Conservation (phyloP, 352 stramenopile species). For the Plasmopara viticola region DNA sequence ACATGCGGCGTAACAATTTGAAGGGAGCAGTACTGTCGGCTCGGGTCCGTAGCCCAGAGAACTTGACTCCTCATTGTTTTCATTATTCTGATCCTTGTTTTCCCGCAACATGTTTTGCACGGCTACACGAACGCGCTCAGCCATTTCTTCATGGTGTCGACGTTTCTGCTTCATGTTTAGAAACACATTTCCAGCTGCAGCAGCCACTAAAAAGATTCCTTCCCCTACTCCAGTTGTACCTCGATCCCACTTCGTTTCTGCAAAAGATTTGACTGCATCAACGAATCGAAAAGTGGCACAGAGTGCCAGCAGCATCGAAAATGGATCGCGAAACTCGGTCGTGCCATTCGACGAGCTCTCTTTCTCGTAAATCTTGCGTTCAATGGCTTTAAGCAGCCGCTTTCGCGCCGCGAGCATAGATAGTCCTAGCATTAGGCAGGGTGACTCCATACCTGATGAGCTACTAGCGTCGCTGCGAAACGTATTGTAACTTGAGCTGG, state of each 20-base stretch:
- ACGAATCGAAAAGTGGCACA: slow-evolving; percentile 59
- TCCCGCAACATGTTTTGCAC: slow-evolving; percentile 45
- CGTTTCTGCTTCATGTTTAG: slow-evolving; percentile 61
- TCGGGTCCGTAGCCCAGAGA: slow-evolving; percentile 15
- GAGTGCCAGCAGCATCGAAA: slow-evolving; percentile 56
- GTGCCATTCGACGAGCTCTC: slow-evolving; percentile 53
- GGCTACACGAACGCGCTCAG: slow-evolving; percentile 61
- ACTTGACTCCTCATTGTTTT: slow-evolving; percentile 5
- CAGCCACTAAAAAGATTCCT: slow-evolving; percentile 50
- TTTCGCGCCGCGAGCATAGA: slow-evolving; percentile 41
- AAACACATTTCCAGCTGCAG: slow-evolving; percentile 49
- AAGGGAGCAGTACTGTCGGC: slow-evolving; percentile 61
- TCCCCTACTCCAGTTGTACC: slow-evolving; percentile 35
- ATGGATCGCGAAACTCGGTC: slow-evolving; percentile 68
- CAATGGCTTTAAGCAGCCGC: slow-evolving; percentile 55
- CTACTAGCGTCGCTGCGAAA: slow-evolving; percentile 10
- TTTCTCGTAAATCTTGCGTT: slow-evolving; percentile 69
- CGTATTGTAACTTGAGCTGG: slow-evolving; percentile 19
- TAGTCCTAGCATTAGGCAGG: slow-evolving; percentile 35
- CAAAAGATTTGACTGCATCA: slow-evolving; percentile 34
- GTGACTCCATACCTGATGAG: neutral
- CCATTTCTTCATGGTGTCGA: slow-evolving; percentile 74
- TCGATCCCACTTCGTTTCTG: slow-evolving; percentile 20
- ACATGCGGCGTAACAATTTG: slow-evolving; percentile 71
- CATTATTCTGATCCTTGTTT: slow-evolving; percentile 10